Evolutionary conservation across 2,329 filamentous ascomycete species (phyloP), one percentile per base, ranked within the genome.

Genomic region (Aureobasidium sp.): DNA sequence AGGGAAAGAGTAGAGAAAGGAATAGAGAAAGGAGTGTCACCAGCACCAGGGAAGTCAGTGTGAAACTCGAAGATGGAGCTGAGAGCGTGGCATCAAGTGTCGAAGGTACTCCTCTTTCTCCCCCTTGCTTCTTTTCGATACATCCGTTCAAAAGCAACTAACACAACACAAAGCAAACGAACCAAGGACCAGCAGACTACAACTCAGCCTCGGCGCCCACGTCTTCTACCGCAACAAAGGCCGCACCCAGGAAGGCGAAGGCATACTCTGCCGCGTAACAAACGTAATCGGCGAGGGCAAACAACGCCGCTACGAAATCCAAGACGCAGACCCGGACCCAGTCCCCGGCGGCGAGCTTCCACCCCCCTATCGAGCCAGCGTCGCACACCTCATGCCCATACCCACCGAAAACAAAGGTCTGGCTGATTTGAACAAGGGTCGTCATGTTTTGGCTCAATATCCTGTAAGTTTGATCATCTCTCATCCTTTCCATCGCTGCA

Each of bases 281-380:
- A 70, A 71, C 33, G 77, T 80, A n/a, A 79, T 79, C 27, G 78
- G 78, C 61, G 78, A 80, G 64, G 78, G 78, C 61, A 80, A 80
- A 63, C 77, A 79, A 65, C 75, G 78, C 25, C 76, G 77, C 4
- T 80, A 80, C 69, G 78, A 80, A 66, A 78, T 80, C 61, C 78
- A 78, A 63, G 78, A 80, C 64, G 72, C 75, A 11, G 78, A 80
- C 59, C 74, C 74, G 1, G 74, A 77, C 29, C 70, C 70, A 0
- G 69, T 69, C 13, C 74, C 74, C 1, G 58, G 68, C 13, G 63
- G 64, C 23, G 61, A 63, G 15, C 29, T 62, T 2, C 67, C 69
- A 2, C 67, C 68, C 11, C 74, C 75, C 8, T 76, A 76, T 61
- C 72, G 77, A 33, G 78, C 78, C 40, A 75, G 71, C 13, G 76